Conservation (phyloP, 768 basidiomycete genomes). For the Boletales sp. region DNA sequence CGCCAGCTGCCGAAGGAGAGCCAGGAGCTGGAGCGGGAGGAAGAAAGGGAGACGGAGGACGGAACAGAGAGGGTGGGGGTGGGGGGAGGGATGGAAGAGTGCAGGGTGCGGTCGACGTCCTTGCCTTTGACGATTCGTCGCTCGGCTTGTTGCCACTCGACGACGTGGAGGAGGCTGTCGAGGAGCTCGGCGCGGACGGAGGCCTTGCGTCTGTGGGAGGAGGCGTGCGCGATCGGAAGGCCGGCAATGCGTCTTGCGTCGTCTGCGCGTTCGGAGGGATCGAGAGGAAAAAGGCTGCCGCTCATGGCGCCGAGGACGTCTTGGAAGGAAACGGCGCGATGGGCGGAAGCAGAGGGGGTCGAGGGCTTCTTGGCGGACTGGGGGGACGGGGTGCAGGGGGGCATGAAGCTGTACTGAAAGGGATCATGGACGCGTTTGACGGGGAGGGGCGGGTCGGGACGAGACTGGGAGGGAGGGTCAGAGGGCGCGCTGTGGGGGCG, state of each 20-base stretch:
- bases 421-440: constrained; percentile 20
- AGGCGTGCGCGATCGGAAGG: constrained; percentile 14
- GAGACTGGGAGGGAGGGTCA: constrained; percentile 17
- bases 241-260: constrained; percentile 30
- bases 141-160: constrained; percentile 41
- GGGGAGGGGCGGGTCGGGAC: constrained; percentile 1
- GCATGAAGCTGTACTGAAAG: constrained; percentile 35
- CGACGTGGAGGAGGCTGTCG: constrained; percentile 40
- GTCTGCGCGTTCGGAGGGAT: constrained; percentile 30
- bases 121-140: constrained; percentile 38
- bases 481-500: neutral
- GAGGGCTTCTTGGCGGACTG: constrained; percentile 6
- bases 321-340: constrained; percentile 47
- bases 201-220: constrained; percentile 16
- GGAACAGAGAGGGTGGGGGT: constrained; percentile 17
- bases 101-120: constrained; percentile 32
- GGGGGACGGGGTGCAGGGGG: constrained; percentile 17
- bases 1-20: constrained; percentile 42
- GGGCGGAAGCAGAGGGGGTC: constrained; percentile 1
- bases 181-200: constrained; percentile 36
- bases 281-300: constrained; percentile 51
- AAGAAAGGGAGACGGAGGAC: constrained; percentile 22
- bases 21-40: constrained; percentile 40
- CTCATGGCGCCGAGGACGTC: constrained; percentile 57
- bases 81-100: constrained; percentile 9